Evolutionary conservation across 768 basidiomycete genomes (phyloP).

Genomic region (Panaeolus cyanescens): DNA sequence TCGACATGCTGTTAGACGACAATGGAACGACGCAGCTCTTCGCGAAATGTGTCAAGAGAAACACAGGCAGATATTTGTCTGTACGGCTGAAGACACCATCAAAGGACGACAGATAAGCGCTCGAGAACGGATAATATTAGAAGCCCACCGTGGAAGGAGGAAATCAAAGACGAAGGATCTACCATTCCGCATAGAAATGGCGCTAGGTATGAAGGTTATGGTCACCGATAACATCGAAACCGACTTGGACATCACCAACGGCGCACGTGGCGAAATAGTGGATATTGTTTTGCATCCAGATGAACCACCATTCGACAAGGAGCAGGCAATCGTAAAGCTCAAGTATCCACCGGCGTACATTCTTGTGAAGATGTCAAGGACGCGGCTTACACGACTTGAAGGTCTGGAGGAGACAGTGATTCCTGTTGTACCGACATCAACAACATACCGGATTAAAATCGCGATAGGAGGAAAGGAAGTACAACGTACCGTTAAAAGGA

Average conservation of each 20-base stretch:
- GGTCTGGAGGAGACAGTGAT: constrained; percentile 31
- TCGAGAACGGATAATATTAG: constrained; percentile 6
- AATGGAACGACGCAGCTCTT: constrained; percentile 34
- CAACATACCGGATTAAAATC: constrained; percentile 19
- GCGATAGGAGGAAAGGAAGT: too few relatives aligned
- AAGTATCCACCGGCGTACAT: constrained; percentile 28
- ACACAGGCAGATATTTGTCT: constrained; percentile 19
- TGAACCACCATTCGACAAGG: constrained; percentile 16
- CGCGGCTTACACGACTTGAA: constrained; percentile 19
- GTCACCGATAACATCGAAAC: constrained; percentile 41
- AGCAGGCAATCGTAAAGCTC: constrained; percentile 19
- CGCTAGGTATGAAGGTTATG: constrained; percentile 40
- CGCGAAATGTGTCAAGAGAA: constrained; percentile 21
- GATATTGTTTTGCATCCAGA: constrained; percentile 34
- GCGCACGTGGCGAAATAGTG: constrained; percentile 29
- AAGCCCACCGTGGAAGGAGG: neutral
- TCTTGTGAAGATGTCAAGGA: constrained; percentile 30
- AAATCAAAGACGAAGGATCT: constrained; percentile 8
- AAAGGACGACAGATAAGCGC: neutral
- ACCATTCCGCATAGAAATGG: constrained; percentile 1
- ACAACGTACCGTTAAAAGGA: neutral
- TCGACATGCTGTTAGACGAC: constrained; percentile 30
- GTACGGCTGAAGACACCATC: constrained; percentile 24
- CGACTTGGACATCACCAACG: constrained; percentile 42
- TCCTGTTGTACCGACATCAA: constrained; percentile 27